Evolutionary conservation across 352 stramenopile genomes (phyloP), one percentile per base, ranked within the genome.

Genomic region (Phytophthora fragariaefolia): DNA sequence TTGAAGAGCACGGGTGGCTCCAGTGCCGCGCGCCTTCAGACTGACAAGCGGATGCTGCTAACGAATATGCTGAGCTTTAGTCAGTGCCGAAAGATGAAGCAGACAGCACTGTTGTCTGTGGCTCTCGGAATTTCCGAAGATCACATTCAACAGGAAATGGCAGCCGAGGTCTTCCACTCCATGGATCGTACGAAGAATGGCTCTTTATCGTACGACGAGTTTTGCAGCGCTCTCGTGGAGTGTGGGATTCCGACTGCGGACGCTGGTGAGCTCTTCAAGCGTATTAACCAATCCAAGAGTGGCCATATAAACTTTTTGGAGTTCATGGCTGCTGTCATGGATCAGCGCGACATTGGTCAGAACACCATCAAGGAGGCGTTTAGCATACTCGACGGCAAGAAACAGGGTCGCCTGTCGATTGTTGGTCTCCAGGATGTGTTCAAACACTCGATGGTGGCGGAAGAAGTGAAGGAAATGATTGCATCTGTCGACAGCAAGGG

Each of bases 311-410:
- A 97, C 62, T 98, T 98, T 66, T 90, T 97, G 5, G 97, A 99
- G 80, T 99, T 99, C 76, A 85, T 98, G 62, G 97, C 95, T 8
- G 97, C 95, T 3, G 95, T 93, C 6, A 89, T 99, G 68, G 93
- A 98, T 66, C 79, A 96, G 57, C 86, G 90, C 36, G 83, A 91
- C 18, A 90, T 95, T 56, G 82, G 80, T 15, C 92, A 98, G 73
- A 95, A 97, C 58, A 93, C 90, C 3, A 89, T 98, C 64, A 96
- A 96, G 38, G 93, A 98, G 52, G 91, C 91, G 0, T 97, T 97
- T 58, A 77, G 91, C 34, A 77, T 94, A 52, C 71, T 98, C 18
- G 93, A 98, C 66, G 81, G 78, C 43, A 91, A 98, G 74, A 92
- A 96, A 46, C 95, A 84, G 27, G 92, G 92, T 2, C 91, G 82